Evolutionary conservation across 2,329 filamentous ascomycete species (phyloP).

Genomic region (Sporothrix brasiliensis): DNA sequence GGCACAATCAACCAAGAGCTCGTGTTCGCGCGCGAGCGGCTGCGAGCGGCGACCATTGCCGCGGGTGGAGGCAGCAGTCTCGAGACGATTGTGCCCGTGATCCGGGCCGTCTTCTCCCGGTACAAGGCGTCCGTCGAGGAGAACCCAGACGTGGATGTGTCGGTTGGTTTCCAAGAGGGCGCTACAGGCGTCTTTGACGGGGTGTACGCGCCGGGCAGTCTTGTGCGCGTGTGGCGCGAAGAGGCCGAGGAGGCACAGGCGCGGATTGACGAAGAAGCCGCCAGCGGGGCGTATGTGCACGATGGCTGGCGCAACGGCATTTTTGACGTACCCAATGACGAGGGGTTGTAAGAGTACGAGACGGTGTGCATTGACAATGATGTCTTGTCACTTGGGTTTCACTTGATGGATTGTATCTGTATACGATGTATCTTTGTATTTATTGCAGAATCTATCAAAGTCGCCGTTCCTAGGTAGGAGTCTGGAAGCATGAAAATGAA

Average conservation of each 20-base stretch:
- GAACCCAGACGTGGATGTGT: constrained; percentile 74
- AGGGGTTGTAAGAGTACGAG: neutral
- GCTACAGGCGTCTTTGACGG: constrained; percentile 70
- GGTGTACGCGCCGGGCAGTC: constrained; percentile 83
- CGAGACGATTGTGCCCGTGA: constrained; percentile 1
- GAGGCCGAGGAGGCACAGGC: constrained; percentile 72
- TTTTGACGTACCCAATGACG: constrained; percentile 59
- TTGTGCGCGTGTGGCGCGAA: constrained; percentile 87
- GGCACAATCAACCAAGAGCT: constrained; percentile 81
- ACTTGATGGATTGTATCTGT: neutral
- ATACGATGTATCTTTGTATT: neutral
- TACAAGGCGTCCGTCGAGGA: constrained; percentile 43
- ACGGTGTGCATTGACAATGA: too few species aligned
- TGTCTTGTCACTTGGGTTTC: neutral
- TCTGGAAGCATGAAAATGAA: too few species aligned
- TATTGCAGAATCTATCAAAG: too few species aligned
- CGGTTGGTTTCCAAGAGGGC: constrained; percentile 62
- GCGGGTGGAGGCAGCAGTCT: constrained; percentile 60
- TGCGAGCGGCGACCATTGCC: constrained; percentile 82
- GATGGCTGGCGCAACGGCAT: constrained; percentile 83
- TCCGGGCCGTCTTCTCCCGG: constrained; percentile 40
- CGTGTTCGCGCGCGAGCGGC: constrained; percentile 80
- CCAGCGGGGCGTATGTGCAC: constrained; percentile 59
- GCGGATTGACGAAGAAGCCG: constrained; percentile 58
- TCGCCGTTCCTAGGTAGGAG: too few species aligned